Base-by-base conservation (phyloP, 352 stramenopile species). In the Phytophthora citricola region DNA sequence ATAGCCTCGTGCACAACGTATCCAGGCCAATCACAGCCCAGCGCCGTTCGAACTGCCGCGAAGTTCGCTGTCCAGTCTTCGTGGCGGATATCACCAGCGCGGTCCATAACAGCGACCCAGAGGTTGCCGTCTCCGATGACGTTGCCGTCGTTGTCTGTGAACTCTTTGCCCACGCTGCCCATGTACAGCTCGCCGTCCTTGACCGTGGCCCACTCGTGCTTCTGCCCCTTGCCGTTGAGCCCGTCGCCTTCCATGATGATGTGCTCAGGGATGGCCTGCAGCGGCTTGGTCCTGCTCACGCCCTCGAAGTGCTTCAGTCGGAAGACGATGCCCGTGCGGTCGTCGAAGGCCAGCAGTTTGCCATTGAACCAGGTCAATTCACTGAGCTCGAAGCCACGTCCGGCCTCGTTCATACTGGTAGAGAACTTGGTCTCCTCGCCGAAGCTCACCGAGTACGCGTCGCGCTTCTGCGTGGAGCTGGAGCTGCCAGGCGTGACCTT, bases 1-100 rank as follows among this genome's bases (percentile, higher is more conserved):
- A 99, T 98, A 15, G 97, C 97, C 75, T 99, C 98, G 78, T 99
- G 97, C 36, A 99, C 97, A 24, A 99, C 87, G 67, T 99, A 98
- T 8, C 93, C 93, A 32, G 93, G 97, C 76, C 89, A 93, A 31
- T 89, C 81, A 29, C 89, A 95, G 24, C 86, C 91, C 7, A 99
- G 75, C 22, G 87, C 92, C n/a, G 88, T 83, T 22, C 97, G 92
- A 17, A 99, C 87, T 66, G 91, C 92, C 24, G 92, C 89, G 73
- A 98, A 99, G 55, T 97, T 87, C 20, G 80, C 62, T 3, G 90
- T 90, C 98, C 98, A 99, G 83, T 99, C 92, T 51, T 98, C 82
- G 59, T 96, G 91, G 31, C 78, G 85, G 27, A 97, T 73, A 11
- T 78, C 89, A 64, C 83, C 90, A 34, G 73, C 90, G 36, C 61